A percentile compares a stretch with the other conserved stretches of the same genome.
These are phyloP conservation scores for Leccinum variicolor DNA, from an alignment of 768 basidiomycete species.

Conservation along the genomic window DNA sequence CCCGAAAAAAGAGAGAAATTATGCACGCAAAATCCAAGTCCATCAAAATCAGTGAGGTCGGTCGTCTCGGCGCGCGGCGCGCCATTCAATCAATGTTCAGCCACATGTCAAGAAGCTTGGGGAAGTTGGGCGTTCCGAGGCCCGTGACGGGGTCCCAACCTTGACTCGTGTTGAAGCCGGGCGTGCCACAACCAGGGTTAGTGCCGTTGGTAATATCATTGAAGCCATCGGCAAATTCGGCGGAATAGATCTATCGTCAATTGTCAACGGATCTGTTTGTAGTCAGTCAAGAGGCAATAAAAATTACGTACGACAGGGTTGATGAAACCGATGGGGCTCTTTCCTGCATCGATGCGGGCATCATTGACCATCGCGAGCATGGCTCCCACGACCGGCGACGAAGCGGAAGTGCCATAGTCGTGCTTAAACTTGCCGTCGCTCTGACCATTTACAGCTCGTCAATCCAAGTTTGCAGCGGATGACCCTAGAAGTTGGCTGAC, in stretches of 20 bases:
- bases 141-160: conserved; percentile 45
- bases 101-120: conserved; percentile 25
- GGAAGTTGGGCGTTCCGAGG: conserved; percentile 45
- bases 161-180: conserved; percentile 27
- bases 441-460: conserved; percentile 19
- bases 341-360: conserved; percentile 44
- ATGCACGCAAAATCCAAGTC: not conserved
- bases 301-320: conserved; percentile 27
- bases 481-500: conserved; percentile 16
- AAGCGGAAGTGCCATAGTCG: conserved; percentile 56
- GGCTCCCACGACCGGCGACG: conserved; percentile 61
- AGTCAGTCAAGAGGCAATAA: conserved; percentile 5
- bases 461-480: conserved; percentile 10
- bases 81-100: not conserved
- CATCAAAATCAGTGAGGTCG: not conserved
- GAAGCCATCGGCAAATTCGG: conserved; percentile 39
- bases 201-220: conserved; percentile 47
- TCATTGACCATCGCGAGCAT: conserved; percentile 63
- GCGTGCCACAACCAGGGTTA: conserved; percentile 45
- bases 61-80: not conserved
- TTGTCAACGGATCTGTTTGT: conserved; percentile 1
- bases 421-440: conserved; percentile 36
- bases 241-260: conserved; percentile 35
- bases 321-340: conserved; percentile 54
- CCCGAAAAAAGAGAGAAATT: too few relatives aligned